phyloP scores from a whole-genome alignment of 2,329 filamentous ascomycete genomes.

The Fusarium sublunatum region DNA sequence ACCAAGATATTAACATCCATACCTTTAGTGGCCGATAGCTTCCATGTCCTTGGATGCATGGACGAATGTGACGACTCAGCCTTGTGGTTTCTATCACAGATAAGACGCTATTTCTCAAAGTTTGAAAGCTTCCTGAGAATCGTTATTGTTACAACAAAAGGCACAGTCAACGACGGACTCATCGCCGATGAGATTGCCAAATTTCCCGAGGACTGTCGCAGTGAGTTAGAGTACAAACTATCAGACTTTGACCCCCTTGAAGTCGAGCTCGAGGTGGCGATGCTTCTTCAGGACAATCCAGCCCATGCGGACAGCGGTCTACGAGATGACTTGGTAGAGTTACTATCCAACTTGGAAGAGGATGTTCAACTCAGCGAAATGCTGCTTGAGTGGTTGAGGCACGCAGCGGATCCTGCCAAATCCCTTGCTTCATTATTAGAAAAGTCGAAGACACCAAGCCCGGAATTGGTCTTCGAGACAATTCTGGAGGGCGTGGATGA shows the following conservation, averaged over 20 bases:
- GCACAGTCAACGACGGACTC: neutral
- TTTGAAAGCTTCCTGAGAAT: neutral
- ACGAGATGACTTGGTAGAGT: neutral
- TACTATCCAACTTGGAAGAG: neutral
- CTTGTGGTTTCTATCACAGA: constrained; percentile 3
- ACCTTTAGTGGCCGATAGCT: neutral
- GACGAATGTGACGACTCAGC: constrained; percentile 15
- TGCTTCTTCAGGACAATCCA: neutral
- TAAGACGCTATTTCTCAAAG: neutral
- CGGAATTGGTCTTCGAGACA: neutral
- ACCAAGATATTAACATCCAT: too few relatives aligned
- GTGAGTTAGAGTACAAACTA: neutral
- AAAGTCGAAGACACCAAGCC: neutral
- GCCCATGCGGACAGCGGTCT: neutral
- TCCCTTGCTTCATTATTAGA: neutral
- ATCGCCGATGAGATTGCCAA: neutral
- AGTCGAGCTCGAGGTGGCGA: neutral
- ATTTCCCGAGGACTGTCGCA: neutral
- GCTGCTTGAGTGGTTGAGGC: neutral
- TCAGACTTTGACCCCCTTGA: neutral
- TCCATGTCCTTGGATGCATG: constrained; percentile 10
- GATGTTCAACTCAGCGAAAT: neutral
- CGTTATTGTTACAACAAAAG: constrained; percentile 2
- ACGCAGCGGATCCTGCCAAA: neutral
- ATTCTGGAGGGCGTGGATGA: neutral